phyloP scores from a whole-genome alignment of 495 filamentous ascomycete species.

The Lindgomyces ingoldianus region DNA sequence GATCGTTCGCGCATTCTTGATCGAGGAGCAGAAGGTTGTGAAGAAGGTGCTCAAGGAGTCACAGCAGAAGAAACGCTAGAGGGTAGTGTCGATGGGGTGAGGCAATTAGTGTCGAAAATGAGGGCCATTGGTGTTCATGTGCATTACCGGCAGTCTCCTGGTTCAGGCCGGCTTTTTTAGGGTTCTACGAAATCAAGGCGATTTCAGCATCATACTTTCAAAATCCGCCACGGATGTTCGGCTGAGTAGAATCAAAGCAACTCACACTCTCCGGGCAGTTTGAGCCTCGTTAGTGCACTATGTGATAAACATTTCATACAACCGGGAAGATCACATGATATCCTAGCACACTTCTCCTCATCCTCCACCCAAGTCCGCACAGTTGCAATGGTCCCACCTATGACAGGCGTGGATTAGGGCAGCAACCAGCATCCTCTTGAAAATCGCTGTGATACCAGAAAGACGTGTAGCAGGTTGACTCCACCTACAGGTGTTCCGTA shows the following conservation, averaged over 20 bases:
- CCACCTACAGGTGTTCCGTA: no score
- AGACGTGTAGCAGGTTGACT: no score
- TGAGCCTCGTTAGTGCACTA: no score
- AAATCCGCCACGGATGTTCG: background rate
- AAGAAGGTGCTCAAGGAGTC: slow-evolving; percentile 99
- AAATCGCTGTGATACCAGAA: no score
- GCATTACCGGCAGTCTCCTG: slow-evolving; percentile 36
- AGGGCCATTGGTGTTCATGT: slow-evolving; percentile 34
- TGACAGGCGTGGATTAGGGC: no score
- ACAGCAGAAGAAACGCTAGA: slow-evolving; percentile 75
- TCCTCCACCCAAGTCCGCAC: no score
- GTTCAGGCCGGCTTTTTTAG: slow-evolving; percentile 28
- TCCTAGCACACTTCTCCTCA: no score
- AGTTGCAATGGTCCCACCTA: no score
- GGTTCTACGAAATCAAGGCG: slow-evolving; percentile 25
- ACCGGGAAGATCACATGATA: no score
- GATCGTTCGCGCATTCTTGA: slow-evolving; percentile 88
- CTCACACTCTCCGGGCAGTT: background rate
- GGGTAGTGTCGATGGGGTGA: background rate
- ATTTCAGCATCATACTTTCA: slow-evolving; percentile 21
- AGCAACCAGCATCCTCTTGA: no score
- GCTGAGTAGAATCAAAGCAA: slow-evolving; percentile 12
- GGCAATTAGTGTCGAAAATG: slow-evolving; percentile 20
- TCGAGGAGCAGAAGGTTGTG: slow-evolving; percentile 99
- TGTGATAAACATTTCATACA: no score